These are phyloP conservation scores for Colletotrichum costaricense DNA, from an alignment of 2,329 filamentous ascomycete genomes.

Conservation along the genomic window DNA sequence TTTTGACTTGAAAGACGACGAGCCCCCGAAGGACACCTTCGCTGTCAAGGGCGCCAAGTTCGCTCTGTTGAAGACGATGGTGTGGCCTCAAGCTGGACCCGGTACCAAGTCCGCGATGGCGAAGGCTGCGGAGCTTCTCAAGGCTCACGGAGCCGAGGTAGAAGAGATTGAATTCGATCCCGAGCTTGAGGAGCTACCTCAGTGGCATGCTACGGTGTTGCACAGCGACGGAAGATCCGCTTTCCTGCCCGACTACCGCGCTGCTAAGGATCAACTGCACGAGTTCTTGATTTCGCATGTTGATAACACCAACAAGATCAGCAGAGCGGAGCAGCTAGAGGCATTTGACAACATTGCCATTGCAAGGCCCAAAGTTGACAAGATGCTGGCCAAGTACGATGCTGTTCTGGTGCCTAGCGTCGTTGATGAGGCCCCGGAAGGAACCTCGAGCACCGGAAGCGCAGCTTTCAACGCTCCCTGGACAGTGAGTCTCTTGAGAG, in stretches of 20 bases:
- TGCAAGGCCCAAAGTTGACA: conserved; percentile 62
- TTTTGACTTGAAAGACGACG: conserved; percentile 66
- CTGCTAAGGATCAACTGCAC: conserved; percentile 59
- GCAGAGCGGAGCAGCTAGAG: conserved; percentile 59
- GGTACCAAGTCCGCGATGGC: conserved; percentile 57
- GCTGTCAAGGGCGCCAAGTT: conserved; percentile 61
- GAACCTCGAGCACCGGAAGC: conserved; percentile 63
- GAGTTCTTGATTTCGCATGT: conserved; percentile 60
- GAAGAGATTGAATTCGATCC: conserved; percentile 65
- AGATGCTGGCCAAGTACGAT: conserved; percentile 58
- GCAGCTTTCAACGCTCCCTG: conserved; percentile 62
- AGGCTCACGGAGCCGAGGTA: conserved; percentile 61
- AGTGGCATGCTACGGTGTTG: conserved; percentile 65
- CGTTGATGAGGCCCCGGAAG: conserved; percentile 66
- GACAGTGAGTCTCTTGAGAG: conserved; percentile 46
- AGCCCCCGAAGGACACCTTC: conserved; percentile 42
- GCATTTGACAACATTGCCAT: conserved; percentile 64
- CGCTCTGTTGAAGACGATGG: conserved; percentile 63
- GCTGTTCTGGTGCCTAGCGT: conserved; percentile 68
- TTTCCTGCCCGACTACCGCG: conserved; percentile 65
- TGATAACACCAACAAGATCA: conserved; percentile 56
- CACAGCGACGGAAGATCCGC: conserved; percentile 62
- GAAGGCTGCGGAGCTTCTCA: conserved; percentile 52
- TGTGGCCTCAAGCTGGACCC: conserved; percentile 60
- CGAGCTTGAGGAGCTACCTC: conserved; percentile 58